These are phyloP conservation scores for Clonostachys sp. DNA, from an alignment of 2,329 filamentous ascomycete species.

Conservation along the genomic window DNA sequence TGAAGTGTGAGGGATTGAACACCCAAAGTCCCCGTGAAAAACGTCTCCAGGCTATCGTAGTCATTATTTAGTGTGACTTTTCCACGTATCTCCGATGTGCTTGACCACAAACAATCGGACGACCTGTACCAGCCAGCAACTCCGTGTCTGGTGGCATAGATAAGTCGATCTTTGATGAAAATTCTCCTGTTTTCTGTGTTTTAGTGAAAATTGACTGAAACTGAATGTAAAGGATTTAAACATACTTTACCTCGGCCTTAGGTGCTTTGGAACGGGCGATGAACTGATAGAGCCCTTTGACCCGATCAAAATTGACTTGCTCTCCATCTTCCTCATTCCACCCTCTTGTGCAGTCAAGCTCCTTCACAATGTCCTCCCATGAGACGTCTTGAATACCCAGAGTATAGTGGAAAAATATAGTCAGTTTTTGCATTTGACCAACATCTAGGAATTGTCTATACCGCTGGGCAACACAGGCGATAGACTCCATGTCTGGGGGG, in stretches of 20 bases:
- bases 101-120: conserved; percentile 16
- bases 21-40: conserved; percentile 13
- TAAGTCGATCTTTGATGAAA: background rate
- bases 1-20: background rate
- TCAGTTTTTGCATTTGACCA: background rate
- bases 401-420: background rate
- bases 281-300: background rate
- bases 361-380: background rate
- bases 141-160: background rate
- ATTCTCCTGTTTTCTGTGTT: background rate
- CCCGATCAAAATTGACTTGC: too few species aligned
- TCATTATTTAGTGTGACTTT: conserved; percentile 9
- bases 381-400: background rate
- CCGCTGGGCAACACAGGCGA: background rate
- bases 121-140: conserved; percentile 9
- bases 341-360: background rate
- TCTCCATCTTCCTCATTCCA: too few species aligned
- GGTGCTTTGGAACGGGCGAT: background rate
- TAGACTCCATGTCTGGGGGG: background rate
- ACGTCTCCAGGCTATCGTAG: conserved; percentile 10
- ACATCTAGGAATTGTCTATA: background rate
- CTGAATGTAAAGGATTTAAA: background rate
- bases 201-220: background rate
- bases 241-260: background rate
- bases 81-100: conserved; percentile 9